Evolutionary conservation across 2,329 filamentous ascomycete genomes (phyloP), one percentile per base, ranked within the genome.

Genomic region (Coniochaeta pulveracea): DNA sequence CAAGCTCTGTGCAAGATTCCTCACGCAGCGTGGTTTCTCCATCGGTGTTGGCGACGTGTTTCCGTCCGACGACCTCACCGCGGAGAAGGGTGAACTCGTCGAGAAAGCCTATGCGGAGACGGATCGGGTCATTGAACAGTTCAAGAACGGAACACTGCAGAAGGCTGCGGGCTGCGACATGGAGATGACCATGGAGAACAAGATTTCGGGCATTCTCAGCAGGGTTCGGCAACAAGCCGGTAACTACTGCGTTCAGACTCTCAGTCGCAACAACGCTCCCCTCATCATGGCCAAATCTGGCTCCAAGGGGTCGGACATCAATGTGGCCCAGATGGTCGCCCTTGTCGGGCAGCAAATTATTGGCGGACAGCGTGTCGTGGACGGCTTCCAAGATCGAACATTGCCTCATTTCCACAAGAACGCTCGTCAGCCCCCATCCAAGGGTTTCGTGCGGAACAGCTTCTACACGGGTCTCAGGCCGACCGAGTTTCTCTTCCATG

Each of bases 321-420:
- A 98, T 66, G 91, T 98, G 21, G 91, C 91, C 7, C 91, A 98
- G 63, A 98, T 98, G 91, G 83, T 96, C 52, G 89, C 91, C 36
- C 78, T 88, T 38, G 91, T 98, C 51, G 91, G 91, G 33, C 91
- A 98, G 59, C 91, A 98, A 47, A 95, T 96, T 72, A 96, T 98
- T 48, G 83, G 83, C 39, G 85, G 86, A 31, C 76, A 83, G 49
- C 88, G 91, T 72, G 88, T 98, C 19, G 74, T 85, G 27, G 85
- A 98, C 57, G 91, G 91, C 6, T 98, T 98, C 60, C 89, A 96
- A 53, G 89, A 96, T 55, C 77, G 91, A 48, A 95, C 81, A 36
- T 58, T 98, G 34, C 91, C 91, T 24, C 91, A 98, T 56, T 98
- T 96, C 52, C 80, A 86, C 34, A 96, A 96, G 56, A 86, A 91